Base-by-base conservation (phyloP, 495 filamentous ascomycete species). In the Lasiosphaeria miniovina region DNA sequence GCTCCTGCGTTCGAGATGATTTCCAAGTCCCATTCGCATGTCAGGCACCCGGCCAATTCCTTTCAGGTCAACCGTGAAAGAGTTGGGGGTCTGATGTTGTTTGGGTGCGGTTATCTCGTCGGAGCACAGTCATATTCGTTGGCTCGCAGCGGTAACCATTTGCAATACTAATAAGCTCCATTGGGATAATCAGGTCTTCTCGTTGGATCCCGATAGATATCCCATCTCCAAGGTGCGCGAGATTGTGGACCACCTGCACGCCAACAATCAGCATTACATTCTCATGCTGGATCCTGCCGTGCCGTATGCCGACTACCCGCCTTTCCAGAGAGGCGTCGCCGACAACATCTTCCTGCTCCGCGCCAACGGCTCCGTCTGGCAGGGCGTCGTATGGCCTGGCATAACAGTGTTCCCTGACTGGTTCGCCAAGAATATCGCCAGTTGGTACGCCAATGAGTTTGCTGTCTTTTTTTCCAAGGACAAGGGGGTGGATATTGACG, bases 251-350 rank as follows among this genome's bases (percentile, higher is more conserved):
- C 82, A 90, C 64, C 80, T 96, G 0, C 91, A 96, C 68, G 69
- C 71, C 33, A 81, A 89, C 65, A 63, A 91, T 52, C 91, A 94
- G 67, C 82, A 91, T 54, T 93, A 93, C 61, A 82, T 93, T 49
- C 76, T 94, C 45, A 95, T 95, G 90, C 90, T 96, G 9, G 91
- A 96, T 65, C 91, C 91, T 4, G 89, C 90, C 10, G 84, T 93
- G 58, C 84, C 84, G 10, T 87, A 86, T 60, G 75, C 83, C 55
- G 76, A 89, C 65, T 91, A 93, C 65, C 75, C 78, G 0, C 74
- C 84, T 3, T 90, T 86, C 69, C 75, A 87, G 45, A 78, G 82
- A 38, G 91, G 89, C 8, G 69, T 81, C 4, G 75, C 83, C 6
- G 68, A 80, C 10, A 84, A 82, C 50, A 72, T 89, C 58, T 92